These are phyloP conservation scores for Elaeis guineensis DNA, from an alignment of 176 grass and related monocot genomes.

Conservation along the genomic window DNA sequence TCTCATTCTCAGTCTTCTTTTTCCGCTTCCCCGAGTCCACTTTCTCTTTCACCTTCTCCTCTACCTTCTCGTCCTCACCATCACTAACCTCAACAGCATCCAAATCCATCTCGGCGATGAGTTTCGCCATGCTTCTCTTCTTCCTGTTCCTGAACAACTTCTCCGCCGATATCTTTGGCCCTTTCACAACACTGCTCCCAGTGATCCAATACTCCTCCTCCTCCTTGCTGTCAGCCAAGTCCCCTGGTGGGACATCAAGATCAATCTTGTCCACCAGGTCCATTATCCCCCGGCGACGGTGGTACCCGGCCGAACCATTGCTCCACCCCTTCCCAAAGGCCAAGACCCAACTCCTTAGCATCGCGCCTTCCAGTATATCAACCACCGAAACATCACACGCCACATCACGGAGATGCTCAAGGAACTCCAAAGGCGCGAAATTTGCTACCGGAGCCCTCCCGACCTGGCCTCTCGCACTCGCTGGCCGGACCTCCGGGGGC, in stretches of 20 bases:
- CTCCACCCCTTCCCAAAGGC: too few relatives aligned
- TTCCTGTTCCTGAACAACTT: conserved; percentile 1
- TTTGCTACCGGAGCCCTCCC: background rate
- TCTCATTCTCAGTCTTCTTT: conserved; percentile 9
- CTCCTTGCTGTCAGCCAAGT: too few relatives aligned
- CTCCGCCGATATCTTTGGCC: background rate
- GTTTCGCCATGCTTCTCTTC: conserved; percentile 21
- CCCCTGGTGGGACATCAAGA: too few relatives aligned
- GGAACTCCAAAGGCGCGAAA: background rate
- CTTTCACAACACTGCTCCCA: background rate
- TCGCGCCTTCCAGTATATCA: too few relatives aligned
- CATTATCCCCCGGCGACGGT: too few relatives aligned
- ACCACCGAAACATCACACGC: too few relatives aligned
- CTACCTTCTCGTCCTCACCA: conserved; percentile 12
- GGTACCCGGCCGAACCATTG: too few relatives aligned
- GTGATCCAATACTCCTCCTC: too few relatives aligned
- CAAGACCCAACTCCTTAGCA: too few relatives aligned
- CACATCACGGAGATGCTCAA: too few relatives aligned
- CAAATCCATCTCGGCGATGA: conserved; percentile 31
- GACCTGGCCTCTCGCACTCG: background rate
- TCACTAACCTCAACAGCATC: conserved; percentile 31
- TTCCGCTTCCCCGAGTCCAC: conserved; percentile 9
- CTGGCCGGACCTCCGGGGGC: background rate
- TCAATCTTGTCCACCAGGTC: too few relatives aligned
- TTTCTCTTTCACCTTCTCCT: conserved; percentile 1